A percentile compares a stretch with the other conserved stretches of the same genome.
These are phyloP conservation scores for Hymenoscyphus albidus DNA, from an alignment of 2,329 filamentous ascomycete species.

Conservation along the genomic window DNA sequence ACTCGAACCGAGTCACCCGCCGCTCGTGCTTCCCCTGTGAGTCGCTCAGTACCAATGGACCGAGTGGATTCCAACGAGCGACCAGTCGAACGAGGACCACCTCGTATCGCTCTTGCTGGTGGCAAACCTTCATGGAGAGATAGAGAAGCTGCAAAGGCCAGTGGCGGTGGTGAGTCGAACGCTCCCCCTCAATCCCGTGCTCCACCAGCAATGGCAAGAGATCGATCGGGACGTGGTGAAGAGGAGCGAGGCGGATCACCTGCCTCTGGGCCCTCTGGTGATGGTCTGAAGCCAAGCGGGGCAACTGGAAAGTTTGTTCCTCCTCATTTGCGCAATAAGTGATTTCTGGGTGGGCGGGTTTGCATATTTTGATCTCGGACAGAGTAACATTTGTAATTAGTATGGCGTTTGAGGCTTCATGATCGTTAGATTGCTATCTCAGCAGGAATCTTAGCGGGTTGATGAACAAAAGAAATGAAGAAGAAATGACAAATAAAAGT, in stretches of 20 bases:
- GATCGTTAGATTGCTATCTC: slow-evolving; percentile 7
- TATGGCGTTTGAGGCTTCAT: slow-evolving; percentile 18
- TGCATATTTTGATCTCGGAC: slow-evolving; percentile 6
- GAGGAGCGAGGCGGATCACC: slow-evolving; percentile 40
- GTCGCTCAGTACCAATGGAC: slow-evolving; percentile 35
- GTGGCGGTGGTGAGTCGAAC: slow-evolving; percentile 29
- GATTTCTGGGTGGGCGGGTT: background rate
- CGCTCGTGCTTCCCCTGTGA: slow-evolving; percentile 27
- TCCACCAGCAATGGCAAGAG: slow-evolving; percentile 41
- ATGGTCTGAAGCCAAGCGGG: slow-evolving; percentile 48
- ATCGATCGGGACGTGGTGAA: slow-evolving; percentile 42
- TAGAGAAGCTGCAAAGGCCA: slow-evolving; percentile 48
- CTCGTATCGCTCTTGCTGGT: slow-evolving; percentile 52
- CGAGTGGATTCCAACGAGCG: slow-evolving; percentile 43
- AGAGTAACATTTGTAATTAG: slow-evolving; percentile 16
- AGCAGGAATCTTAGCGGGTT: background rate
- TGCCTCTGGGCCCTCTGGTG: slow-evolving; percentile 41
- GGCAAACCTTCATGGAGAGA: slow-evolving; percentile 56
- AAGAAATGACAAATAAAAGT: background rate
- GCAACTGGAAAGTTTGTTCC: slow-evolving; percentile 59
- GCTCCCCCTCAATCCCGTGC: slow-evolving; percentile 30
- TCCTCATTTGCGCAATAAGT: slow-evolving; percentile 40
- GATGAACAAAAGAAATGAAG: slow-evolving; percentile 8
- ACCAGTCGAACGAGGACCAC: slow-evolving; percentile 44
- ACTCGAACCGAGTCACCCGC: slow-evolving; percentile 28